Base-by-base conservation (phyloP, 2,329 filamentous ascomycete genomes). In the Pseudovirgaria hyperparasitica region DNA sequence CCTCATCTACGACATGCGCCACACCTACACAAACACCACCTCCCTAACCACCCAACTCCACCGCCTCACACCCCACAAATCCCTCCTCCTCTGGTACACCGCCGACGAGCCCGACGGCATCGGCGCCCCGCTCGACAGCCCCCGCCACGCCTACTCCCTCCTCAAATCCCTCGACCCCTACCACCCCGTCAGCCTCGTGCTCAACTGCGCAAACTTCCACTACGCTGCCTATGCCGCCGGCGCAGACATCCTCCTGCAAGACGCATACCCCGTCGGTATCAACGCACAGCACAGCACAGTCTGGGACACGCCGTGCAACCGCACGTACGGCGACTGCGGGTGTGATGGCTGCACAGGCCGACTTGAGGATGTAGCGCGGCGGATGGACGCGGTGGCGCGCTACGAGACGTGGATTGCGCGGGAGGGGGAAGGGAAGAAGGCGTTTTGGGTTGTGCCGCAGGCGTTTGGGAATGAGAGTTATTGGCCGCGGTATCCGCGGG, bases 171-270 rank as follows among this genome's bases (percentile, higher is more conserved):
- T 72, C 2, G 72, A 76, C 45, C 66, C 65, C 0, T 76, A 75
- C 47, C 72, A 76, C 48, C 70, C 71, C 0, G 62, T 72, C 2
- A 64, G 63, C 2, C 52, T 74, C 4, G 65, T 64, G 2, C 58
- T 76, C 23, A 76, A 75, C 50, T 76, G 72, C 54, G 58, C 63
- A 29, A 65, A 76, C 48, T 75, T 70, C 49, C 63, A 72, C 48
- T 76, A 70, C 42, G 46, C 50, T 3, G 48, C 63, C 9, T 76
- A 76, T 51, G 54, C 62, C 0, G 42, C 50, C 2, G 67, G 65
- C 11, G 62, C 66, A 4, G 71, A 76, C 41, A 64, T 75, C 36
- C 48, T 76, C 34, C 67, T 75, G 55, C 60, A 62, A 16, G 71
- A 76, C 38, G 60, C 62, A 1, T 76, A 76, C 42, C 70, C 71